These are phyloP conservation scores for Suillus spraguei DNA, from an alignment of 768 basidiomycete genomes.

Conservation along the genomic window DNA sequence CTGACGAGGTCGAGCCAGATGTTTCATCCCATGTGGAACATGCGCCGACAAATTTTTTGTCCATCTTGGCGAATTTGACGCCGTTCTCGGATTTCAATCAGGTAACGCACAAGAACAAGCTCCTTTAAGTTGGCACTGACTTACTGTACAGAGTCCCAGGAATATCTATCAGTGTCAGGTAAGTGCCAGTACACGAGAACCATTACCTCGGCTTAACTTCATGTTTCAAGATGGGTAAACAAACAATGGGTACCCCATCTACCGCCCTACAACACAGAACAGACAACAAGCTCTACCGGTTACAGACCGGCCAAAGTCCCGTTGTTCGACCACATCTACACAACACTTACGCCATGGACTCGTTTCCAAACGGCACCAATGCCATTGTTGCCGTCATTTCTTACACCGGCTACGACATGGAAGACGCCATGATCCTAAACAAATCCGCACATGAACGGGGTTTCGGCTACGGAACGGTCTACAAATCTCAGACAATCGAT, in stretches of 20 bases:
- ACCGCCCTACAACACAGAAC: conserved; percentile 91
- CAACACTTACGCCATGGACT: conserved; percentile 96
- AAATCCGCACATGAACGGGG: conserved; percentile 98
- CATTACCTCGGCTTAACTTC: neutral
- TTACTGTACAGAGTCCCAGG: conserved; percentile 65
- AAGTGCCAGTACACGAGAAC: conserved; percentile 15
- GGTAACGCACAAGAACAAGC: conserved; percentile 38
- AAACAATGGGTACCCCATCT: conserved; percentile 98
- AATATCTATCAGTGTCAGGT: conserved; percentile 96
- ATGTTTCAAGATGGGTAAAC: conserved; percentile 89
- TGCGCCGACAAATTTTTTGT: conserved; percentile 92
- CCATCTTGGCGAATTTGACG: conserved; percentile 95
- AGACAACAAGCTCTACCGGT: conserved; percentile 96
- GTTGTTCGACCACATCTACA: conserved; percentile 91
- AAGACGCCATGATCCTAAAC: conserved; percentile 99
- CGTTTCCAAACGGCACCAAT: conserved; percentile 97
- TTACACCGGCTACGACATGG: conserved; percentile 99
- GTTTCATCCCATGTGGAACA: conserved; percentile 93
- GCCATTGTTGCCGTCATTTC: conserved; percentile 99
- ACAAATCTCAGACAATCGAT: conserved; percentile 93
- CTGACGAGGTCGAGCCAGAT: conserved; percentile 76
- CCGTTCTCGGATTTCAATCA: conserved; percentile 99
- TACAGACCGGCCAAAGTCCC: conserved; percentile 94
- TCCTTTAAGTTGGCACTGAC: conserved; percentile 13
- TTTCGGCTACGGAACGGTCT: conserved; percentile 94